A percentile compares a stretch with the other conserved stretches of the same genome.
Conservation (phyloP, 202 grass and related monocot species). For the Eragrostis tef region DNA sequence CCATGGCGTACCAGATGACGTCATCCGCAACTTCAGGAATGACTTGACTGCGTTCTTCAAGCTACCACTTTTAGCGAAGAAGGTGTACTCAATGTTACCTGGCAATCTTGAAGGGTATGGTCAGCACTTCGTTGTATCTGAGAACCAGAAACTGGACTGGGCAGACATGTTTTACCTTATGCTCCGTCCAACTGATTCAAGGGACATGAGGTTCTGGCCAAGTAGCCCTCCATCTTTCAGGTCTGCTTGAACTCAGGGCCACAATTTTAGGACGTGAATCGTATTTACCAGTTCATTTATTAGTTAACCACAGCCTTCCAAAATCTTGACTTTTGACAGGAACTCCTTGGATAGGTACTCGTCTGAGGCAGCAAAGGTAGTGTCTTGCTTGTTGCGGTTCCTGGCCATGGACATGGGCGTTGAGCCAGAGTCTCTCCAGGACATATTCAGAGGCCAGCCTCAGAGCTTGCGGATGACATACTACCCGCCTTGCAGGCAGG, state of each 20-base stretch:
- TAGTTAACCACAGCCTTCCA: neutral
- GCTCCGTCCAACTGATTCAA: neutral
- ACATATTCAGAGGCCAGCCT: conserved; percentile 41
- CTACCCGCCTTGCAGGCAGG: conserved; percentile 67
- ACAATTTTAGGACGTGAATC: neutral
- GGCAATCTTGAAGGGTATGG: conserved; percentile 69
- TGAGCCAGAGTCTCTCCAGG: conserved; percentile 47
- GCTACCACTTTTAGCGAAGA: conserved; percentile 62
- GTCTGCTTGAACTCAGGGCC: conserved; percentile 24
- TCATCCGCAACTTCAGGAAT: conserved; percentile 22
- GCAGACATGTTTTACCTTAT: conserved; percentile 59
- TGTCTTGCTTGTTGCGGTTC: conserved; percentile 48
- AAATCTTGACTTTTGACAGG: conserved; percentile 2
- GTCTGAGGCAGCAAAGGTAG: conserved; percentile 46
- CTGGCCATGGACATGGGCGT: conserved; percentile 59
- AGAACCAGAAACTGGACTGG: conserved; percentile 81
- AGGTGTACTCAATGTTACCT: conserved; percentile 39
- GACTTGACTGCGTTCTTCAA: conserved; percentile 59
- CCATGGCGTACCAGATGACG: conserved; percentile 53
- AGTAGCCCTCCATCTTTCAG: conserved; percentile 55
- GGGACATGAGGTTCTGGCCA: conserved; percentile 61
- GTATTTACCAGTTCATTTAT: neutral
- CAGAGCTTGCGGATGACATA: conserved; percentile 64
- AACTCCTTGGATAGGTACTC: conserved; percentile 54
- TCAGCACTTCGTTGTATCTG: conserved; percentile 59